Evolutionary conservation across 2,329 filamentous ascomycete species (phyloP).

Genomic region (Claviceps digitariae): DNA sequence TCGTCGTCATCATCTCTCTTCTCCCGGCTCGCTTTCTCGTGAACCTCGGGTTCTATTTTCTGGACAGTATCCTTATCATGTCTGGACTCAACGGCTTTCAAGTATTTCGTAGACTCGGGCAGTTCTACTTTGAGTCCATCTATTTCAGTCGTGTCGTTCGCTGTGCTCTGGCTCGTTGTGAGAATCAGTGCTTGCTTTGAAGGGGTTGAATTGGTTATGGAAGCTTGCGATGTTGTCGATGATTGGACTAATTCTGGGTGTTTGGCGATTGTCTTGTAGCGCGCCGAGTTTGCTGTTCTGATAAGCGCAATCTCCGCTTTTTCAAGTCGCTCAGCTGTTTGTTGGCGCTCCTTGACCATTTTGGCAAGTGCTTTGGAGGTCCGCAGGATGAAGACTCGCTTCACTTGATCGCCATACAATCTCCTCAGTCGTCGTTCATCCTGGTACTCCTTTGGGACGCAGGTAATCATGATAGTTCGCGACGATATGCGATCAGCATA

Average conservation of each 20-base stretch:
- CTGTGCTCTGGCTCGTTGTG: slow-evolving; percentile 1
- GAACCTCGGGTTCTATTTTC: background rate
- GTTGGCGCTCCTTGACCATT: slow-evolving; percentile 67
- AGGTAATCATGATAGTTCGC: slow-evolving; percentile 77
- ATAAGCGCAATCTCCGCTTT: slow-evolving; percentile 78
- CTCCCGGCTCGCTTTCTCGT: background rate
- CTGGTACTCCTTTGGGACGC: slow-evolving; percentile 67
- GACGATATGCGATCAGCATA: slow-evolving; percentile 81
- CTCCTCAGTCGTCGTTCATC: slow-evolving; percentile 62
- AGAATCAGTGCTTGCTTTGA: slow-evolving; percentile 5
- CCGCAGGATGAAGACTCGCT: slow-evolving; percentile 71
- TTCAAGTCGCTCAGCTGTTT: slow-evolving; percentile 70
- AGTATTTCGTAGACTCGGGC: slow-evolving; percentile 3
- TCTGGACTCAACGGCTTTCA: background rate
- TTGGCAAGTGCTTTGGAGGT: slow-evolving; percentile 68
- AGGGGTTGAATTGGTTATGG: background rate
- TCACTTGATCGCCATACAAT: slow-evolving; percentile 71
- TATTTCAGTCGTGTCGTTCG: background rate
- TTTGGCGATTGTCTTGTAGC: slow-evolving; percentile 31
- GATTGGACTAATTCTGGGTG: background rate
- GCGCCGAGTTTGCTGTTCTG: slow-evolving; percentile 59
- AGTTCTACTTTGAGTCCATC: slow-evolving; percentile 5
- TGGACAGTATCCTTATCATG: background rate
- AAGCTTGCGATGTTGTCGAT: background rate
- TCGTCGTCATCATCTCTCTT: slow-evolving; percentile 13